These are phyloP conservation scores for Helicostylum pulchrum DNA, from an alignment of 192 early-diverging fungal species.

Conservation along the genomic window DNA sequence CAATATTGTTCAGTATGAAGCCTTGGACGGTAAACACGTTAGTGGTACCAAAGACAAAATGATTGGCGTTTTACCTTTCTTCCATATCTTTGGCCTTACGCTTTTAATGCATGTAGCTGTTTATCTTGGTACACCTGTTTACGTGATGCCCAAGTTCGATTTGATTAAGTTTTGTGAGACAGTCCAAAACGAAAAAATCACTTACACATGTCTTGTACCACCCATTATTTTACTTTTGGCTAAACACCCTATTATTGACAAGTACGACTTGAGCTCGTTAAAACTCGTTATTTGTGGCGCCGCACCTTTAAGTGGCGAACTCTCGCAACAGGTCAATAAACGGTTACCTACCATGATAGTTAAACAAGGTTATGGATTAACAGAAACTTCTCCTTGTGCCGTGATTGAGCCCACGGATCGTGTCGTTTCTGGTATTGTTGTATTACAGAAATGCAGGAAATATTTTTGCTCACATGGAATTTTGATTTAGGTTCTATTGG, in stretches of 20 bases:
- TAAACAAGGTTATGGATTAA: constrained; percentile 72
- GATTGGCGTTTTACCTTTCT: constrained; percentile 33
- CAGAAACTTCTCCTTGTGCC: constrained; percentile 61
- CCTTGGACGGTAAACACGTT: background rate
- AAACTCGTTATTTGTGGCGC: constrained; percentile 55
- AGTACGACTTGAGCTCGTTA: constrained; percentile 59
- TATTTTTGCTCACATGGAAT: too few relatives aligned
- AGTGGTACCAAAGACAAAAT: constrained; percentile 9
- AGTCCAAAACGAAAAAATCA: constrained; percentile 71
- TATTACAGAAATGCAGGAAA: background rate
- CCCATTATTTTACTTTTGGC: constrained; percentile 65
- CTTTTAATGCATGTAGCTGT: constrained; percentile 16
- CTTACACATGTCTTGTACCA: constrained; percentile 75
- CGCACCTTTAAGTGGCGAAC: constrained; percentile 61
- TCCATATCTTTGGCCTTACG: constrained; percentile 31
- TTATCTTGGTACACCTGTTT: constrained; percentile 36
- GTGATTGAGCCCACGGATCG: constrained; percentile 31
- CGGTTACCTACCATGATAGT: constrained; percentile 32
- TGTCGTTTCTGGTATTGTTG: constrained; percentile 41
- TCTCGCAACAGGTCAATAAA: constrained; percentile 37
- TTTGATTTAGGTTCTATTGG: constrained; percentile 52
- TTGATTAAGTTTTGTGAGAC: constrained; percentile 57
- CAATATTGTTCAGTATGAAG: constrained; percentile 25
- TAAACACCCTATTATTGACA: constrained; percentile 59
- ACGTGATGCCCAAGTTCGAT: constrained; percentile 66